These are phyloP conservation scores for Marasmius sp. DNA, from an alignment of 1,284 basidiomycete species.

Conservation along the genomic window DNA sequence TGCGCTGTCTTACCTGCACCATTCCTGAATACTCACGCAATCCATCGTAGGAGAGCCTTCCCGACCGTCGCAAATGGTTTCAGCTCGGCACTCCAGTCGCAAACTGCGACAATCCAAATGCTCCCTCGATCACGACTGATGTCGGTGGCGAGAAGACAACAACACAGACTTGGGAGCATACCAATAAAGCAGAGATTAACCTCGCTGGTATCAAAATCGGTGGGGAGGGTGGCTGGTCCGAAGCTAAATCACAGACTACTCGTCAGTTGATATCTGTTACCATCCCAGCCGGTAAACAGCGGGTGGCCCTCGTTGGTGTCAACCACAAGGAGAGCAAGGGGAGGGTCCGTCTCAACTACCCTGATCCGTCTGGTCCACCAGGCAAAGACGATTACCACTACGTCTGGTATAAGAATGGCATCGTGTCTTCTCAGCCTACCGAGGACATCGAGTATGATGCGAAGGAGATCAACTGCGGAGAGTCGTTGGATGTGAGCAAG, in stretches of 20 bases:
- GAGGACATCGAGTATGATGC: neutral
- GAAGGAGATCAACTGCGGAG: slow-evolving; percentile 1
- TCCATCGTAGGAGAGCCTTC: neutral
- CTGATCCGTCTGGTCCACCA: neutral
- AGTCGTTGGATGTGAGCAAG: neutral
- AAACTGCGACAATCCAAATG: neutral
- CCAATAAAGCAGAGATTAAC: neutral
- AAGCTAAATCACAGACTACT: neutral
- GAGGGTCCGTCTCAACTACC: neutral
- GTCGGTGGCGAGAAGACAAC: slow-evolving; percentile 2
- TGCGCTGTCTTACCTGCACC: neutral
- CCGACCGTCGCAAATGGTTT: neutral
- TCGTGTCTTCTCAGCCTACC: slow-evolving; percentile 2
- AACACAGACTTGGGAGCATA: neutral
- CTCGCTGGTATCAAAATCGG: slow-evolving; percentile 2
- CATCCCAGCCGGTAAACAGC: neutral
- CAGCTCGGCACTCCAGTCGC: neutral
- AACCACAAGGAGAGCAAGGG: neutral
- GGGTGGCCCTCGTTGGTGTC: neutral
- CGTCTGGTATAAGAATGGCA: neutral
- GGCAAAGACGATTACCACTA: slow-evolving; percentile 2
- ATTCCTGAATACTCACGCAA: neutral
- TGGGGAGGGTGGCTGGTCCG: neutral
- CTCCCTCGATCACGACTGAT: neutral
- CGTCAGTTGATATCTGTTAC: slow-evolving; percentile 1